phyloP scores from a whole-genome alignment of 2,329 filamentous ascomycete species.

The Pseudogymnoascus sp. region DNA sequence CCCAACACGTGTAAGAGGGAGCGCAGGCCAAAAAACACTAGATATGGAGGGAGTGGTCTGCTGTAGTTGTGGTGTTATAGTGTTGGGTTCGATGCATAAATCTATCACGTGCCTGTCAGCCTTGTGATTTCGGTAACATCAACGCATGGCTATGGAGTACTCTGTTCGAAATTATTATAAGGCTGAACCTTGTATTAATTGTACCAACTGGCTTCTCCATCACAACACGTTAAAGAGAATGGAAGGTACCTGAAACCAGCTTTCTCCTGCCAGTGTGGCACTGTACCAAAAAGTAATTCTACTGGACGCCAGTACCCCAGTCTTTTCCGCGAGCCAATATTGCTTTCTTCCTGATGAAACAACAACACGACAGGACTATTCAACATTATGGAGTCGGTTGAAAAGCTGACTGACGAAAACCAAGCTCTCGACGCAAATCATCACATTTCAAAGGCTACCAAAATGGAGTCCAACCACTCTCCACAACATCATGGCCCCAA shows the following conservation, averaged over 20 bases:
- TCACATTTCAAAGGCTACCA: slow-evolving; percentile 36
- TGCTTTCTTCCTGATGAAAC: not conserved
- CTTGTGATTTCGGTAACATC: not conserved
- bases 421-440: slow-evolving; percentile 30
- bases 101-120: not conserved
- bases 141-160: not conserved
- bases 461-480: not conserved
- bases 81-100: not conserved
- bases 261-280: not conserved
- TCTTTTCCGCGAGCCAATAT: not conserved
- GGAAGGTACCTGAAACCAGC: not conserved
- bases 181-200: slow-evolving; percentile 7
- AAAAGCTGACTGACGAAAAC: not conserved
- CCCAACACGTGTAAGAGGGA: not conserved
- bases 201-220: not conserved
- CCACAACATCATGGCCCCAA: not conserved
- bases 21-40: not conserved
- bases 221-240: slow-evolving; percentile 1
- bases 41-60: not conserved
- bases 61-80: not conserved
- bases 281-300: not conserved
- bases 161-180: not conserved
- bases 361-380: not conserved
- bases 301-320: not conserved
- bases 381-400: slow-evolving; percentile 2